Percentiles rank a stretch among this genome's conserved stretches.
These are phyloP conservation scores for Malassezia japonica DNA, from an alignment of 1,284 basidiomycete species.

Conservation along the genomic window DNA sequence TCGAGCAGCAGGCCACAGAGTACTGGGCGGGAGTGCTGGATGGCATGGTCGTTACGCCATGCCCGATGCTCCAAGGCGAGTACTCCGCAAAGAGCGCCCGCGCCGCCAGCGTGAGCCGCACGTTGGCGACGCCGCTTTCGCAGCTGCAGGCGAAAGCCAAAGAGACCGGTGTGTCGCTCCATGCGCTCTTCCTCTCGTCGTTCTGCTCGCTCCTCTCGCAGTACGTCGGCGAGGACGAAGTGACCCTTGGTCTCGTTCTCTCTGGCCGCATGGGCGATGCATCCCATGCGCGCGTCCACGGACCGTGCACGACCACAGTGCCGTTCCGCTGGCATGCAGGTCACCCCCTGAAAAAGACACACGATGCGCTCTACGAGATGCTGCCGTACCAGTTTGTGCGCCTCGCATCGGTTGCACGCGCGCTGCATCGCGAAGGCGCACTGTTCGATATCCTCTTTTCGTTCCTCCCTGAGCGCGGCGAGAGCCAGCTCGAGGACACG, in stretches of 20 bases:
- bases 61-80: constrained; percentile 30
- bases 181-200: constrained; percentile 26
- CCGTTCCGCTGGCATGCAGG: constrained; percentile 25
- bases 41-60: constrained; percentile 22
- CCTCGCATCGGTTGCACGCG: constrained; percentile 28
- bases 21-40: constrained; percentile 28
- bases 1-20: constrained; percentile 3
- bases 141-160: constrained; percentile 20
- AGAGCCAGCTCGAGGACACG: constrained; percentile 14
- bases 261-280: constrained; percentile 27
- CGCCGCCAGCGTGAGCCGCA: neutral
- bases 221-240: constrained; percentile 30
- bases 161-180: constrained; percentile 22
- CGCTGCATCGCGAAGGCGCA: constrained; percentile 17
- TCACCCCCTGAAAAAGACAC: neutral
- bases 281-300: constrained; percentile 26
- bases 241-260: constrained; percentile 35
- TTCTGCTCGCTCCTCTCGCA: constrained; percentile 24
- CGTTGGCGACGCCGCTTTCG: neutral
- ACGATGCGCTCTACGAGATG: constrained; percentile 15
- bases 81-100: constrained; percentile 8
- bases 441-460: constrained; percentile 39
- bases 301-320: constrained; percentile 39
- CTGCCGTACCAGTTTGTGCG: constrained; percentile 31
- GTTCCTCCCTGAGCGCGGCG: constrained; percentile 20